Conservation (phyloP, 257 asterid species). For the Petunia axillaris region DNA sequence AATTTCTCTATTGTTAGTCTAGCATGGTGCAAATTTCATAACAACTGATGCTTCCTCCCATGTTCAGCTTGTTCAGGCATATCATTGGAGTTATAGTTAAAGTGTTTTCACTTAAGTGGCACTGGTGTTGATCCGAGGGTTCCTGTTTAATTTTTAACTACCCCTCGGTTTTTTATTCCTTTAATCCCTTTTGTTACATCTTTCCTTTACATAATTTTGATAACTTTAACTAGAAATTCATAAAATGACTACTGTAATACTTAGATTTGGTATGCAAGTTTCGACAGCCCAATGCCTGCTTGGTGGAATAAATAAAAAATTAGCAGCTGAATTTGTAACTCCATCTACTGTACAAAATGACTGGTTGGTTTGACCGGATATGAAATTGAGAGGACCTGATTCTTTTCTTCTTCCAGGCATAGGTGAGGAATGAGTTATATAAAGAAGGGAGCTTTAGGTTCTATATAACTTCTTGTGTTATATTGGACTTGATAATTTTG, state of each 20-base stretch:
- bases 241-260: neutral
- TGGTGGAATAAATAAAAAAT: neutral
- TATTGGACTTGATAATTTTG: neutral
- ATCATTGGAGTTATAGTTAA: neutral
- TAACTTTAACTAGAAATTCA: conserved; percentile 4
- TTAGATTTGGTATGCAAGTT: conserved; percentile 10
- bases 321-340: neutral
- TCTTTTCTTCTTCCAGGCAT: neutral
- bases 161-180: too few species aligned
- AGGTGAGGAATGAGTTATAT: neutral
- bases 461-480: neutral
- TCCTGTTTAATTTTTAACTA: neutral
- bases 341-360: neutral
- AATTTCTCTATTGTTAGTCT: conserved; percentile 35
- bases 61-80: conserved; percentile 17
- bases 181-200: neutral
- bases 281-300: neutral
- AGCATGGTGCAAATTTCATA: conserved; percentile 14
- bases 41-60: neutral
- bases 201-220: neutral
- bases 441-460: neutral
- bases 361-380: neutral
- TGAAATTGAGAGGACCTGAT: neutral
- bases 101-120: neutral
- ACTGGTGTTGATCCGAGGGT: neutral